phyloP scores from a whole-genome alignment of 2,329 filamentous ascomycete species.

The Phialemoniopsis sp. region DNA sequence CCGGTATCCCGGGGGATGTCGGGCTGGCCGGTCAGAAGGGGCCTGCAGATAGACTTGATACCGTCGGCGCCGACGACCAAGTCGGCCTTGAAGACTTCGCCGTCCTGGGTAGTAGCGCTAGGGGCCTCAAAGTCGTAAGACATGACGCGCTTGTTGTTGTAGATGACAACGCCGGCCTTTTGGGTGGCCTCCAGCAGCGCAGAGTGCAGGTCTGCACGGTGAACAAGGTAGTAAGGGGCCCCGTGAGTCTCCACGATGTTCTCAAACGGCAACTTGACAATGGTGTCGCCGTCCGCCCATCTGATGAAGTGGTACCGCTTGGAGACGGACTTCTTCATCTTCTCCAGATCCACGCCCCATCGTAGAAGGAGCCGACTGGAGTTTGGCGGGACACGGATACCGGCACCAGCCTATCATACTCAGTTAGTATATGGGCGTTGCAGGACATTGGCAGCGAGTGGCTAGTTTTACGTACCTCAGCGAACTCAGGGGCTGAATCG shows the following conservation, averaged over 20 bases:
- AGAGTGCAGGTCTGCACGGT: conserved; percentile 28
- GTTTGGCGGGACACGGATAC: conserved; percentile 27
- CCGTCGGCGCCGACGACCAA: conserved; percentile 17
- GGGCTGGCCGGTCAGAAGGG: conserved; percentile 16
- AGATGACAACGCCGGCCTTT: conserved; percentile 17
- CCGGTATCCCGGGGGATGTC: conserved; percentile 21
- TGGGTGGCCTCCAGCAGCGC: conserved; percentile 19
- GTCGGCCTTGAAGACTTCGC: conserved; percentile 12
- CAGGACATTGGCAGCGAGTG: background rate
- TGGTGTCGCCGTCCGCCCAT: conserved; percentile 16
- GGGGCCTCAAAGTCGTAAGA: conserved; percentile 15
- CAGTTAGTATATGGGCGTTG: too few species aligned
- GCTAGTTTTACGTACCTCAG: conserved; percentile 6
- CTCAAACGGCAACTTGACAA: conserved; percentile 16
- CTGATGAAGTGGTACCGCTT: conserved; percentile 17
- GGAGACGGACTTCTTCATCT: conserved; percentile 18
- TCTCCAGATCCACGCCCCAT: conserved; percentile 21
- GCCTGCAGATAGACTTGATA: conserved; percentile 16
- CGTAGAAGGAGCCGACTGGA: conserved; percentile 19
- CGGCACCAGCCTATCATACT: conserved; percentile 14
- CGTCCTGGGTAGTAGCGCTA: conserved; percentile 10
- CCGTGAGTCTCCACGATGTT: conserved; percentile 15
- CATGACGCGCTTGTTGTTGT: conserved; percentile 15
- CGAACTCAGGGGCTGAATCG: conserved; percentile 8
- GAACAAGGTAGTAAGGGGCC: conserved; percentile 26